A percentile compares a stretch with the other conserved stretches of the same genome.
Conservation (phyloP, 2,329 filamentous ascomycete species). For the Periglandula ipomoeae region DNA sequence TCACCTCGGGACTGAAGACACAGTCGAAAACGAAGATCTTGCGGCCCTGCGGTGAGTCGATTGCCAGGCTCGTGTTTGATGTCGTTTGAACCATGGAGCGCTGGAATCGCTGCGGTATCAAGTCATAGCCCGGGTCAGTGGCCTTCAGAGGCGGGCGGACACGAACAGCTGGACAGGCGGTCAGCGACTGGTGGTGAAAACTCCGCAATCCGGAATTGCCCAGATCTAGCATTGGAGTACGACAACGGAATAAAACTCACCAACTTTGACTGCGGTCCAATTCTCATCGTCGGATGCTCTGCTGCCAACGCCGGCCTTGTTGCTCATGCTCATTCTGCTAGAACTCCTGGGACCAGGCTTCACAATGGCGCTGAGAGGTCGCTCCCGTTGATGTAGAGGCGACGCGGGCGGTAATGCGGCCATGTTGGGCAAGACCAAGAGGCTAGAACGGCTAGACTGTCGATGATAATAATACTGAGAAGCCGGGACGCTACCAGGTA, state of each 20-base stretch:
- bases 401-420: constrained; percentile 63
- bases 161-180: constrained; percentile 61
- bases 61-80: constrained; percentile 72
- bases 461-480: constrained; percentile 1
- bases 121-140: constrained; percentile 82
- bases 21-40: constrained; percentile 97
- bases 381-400: constrained; percentile 46
- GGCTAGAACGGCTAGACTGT: neutral
- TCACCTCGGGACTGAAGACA: constrained; percentile 75
- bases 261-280: constrained; percentile 91
- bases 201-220: neutral
- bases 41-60: constrained; percentile 84
- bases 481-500: neutral
- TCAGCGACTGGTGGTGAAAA: neutral
- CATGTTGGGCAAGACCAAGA: constrained; percentile 34
- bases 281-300: constrained; percentile 82
- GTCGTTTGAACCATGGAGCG: constrained; percentile 85
- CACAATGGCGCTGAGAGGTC: constrained; percentile 76
- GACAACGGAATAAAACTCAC: constrained; percentile 44
- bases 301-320: constrained; percentile 68
- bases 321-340: constrained; percentile 78
- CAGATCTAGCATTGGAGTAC: neutral
- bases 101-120: constrained; percentile 93
- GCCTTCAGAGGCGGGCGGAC: constrained; percentile 79
- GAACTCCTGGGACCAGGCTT: constrained; percentile 63